A percentile compares a stretch with the other conserved stretches of the same genome.
Conservation (phyloP, 331 rosid species). For the Cydonia oblonga region DNA sequence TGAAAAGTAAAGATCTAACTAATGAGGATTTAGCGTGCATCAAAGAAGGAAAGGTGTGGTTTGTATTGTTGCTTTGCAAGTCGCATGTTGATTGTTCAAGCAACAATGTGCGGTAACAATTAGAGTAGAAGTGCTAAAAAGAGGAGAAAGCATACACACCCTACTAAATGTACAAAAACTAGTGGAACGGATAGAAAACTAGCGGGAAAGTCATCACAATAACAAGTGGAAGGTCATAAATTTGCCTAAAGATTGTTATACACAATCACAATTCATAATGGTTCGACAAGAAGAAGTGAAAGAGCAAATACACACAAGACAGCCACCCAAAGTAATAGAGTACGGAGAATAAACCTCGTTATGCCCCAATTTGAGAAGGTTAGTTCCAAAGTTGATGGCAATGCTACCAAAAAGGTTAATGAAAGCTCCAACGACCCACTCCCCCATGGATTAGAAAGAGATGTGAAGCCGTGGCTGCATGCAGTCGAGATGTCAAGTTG, state of each 20-base stretch:
- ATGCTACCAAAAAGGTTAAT: constrained; percentile 94
- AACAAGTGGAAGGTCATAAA: background rate
- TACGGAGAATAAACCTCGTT: constrained; percentile 48
- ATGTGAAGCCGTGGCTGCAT: constrained; percentile 28
- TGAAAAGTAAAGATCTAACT: background rate
- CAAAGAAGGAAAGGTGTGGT: background rate
- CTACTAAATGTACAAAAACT: background rate
- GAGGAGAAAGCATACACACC: background rate
- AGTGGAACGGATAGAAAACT: background rate
- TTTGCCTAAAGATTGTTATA: background rate
- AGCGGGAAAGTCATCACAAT: background rate
- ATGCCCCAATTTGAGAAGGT: constrained; percentile 94
- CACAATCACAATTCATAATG: background rate
- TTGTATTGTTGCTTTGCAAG: background rate
- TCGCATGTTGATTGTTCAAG: background rate
- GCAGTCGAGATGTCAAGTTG: constrained; percentile 27
- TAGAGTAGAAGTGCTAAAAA: background rate
- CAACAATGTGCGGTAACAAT: background rate
- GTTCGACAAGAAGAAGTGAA: background rate
- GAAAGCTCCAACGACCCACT: constrained; percentile 97
- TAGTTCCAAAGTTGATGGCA: constrained; percentile 95
- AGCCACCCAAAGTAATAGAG: background rate
- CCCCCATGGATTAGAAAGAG: constrained; percentile 64
- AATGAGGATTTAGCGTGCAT: background rate
- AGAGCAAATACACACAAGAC: background rate